Conservation (phyloP, 148 eudicot genomes). For the Euryodendron excelsum region DNA sequence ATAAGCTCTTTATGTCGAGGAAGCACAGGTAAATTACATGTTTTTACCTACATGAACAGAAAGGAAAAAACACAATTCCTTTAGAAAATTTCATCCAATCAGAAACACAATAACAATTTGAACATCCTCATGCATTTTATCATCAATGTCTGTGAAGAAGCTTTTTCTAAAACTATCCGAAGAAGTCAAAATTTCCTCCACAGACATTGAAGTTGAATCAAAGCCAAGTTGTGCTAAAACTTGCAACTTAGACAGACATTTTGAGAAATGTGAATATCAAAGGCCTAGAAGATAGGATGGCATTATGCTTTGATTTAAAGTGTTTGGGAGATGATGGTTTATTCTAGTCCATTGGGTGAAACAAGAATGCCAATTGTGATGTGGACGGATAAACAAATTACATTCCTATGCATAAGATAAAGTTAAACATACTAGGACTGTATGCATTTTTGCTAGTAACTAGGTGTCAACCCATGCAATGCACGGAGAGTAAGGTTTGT, state of each 20-base stretch:
- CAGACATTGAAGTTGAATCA: neutral
- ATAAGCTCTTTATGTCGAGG: slow-evolving; percentile 69
- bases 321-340: neutral
- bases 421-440: too few species aligned
- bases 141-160: neutral
- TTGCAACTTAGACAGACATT: neutral
- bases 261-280: neutral
- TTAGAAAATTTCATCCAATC: slow-evolving; percentile 5
- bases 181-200: neutral
- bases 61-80: neutral
- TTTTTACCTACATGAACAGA: slow-evolving; percentile 51
- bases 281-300: neutral
- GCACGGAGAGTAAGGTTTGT: too few species aligned
- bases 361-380: too few species aligned
- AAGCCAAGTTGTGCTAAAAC: neutral
- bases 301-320: neutral
- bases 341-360: too few species aligned
- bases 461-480: too few species aligned
- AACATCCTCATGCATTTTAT: slow-evolving; percentile 1
- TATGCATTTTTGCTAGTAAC: too few species aligned
- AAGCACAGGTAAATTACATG: slow-evolving; percentile 63
- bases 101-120: neutral
- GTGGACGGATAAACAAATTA: too few species aligned
- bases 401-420: neutral
- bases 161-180: slow-evolving; percentile 5